Conservation (phyloP, 83 land plant species). For the Isoetes engelmannii region DNA sequence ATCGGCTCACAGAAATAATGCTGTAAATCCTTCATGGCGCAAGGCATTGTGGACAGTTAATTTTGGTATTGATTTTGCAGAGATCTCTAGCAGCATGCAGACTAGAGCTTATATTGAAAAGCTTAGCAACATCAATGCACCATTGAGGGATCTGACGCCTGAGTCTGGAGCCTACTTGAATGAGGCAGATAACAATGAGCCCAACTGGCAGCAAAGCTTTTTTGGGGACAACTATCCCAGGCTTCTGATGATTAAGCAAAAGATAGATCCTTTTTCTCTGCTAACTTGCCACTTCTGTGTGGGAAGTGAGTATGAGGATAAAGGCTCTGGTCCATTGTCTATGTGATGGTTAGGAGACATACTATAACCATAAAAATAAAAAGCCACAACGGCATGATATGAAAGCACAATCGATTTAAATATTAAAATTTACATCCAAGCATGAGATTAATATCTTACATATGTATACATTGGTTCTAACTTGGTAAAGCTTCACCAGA, state of each 20-base stretch:
- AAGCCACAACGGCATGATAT: too few species aligned
- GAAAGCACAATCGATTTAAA: too few species aligned
- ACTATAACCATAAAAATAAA: too few species aligned
- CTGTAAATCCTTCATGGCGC: constrained; percentile 19
- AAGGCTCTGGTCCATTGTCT: too few species aligned
- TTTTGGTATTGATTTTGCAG: too few species aligned
- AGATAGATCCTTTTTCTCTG: constrained; percentile 4
- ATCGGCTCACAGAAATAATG: neutral
- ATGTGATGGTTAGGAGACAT: too few species aligned
- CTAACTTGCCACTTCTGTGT: constrained; percentile 4
- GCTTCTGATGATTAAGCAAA: constrained; percentile 1
- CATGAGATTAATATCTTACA: too few species aligned
- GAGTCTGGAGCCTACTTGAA: constrained; percentile 10
- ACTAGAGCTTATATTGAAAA: neutral
- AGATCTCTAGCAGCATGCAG: neutral
- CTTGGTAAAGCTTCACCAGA: too few species aligned
- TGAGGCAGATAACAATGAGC: constrained; percentile 13
- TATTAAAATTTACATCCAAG: too few species aligned
- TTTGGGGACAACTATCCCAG: constrained; percentile 4
- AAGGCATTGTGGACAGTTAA: constrained; percentile 6
- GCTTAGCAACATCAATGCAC: neutral
- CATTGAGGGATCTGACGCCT: constrained; percentile 7
- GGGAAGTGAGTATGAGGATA: too few species aligned
- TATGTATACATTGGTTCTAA: too few species aligned
- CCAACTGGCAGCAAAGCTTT: constrained; percentile 4